Conservation (phyloP, 176 grass and related monocot species). For the Lolium multiflorum region DNA sequence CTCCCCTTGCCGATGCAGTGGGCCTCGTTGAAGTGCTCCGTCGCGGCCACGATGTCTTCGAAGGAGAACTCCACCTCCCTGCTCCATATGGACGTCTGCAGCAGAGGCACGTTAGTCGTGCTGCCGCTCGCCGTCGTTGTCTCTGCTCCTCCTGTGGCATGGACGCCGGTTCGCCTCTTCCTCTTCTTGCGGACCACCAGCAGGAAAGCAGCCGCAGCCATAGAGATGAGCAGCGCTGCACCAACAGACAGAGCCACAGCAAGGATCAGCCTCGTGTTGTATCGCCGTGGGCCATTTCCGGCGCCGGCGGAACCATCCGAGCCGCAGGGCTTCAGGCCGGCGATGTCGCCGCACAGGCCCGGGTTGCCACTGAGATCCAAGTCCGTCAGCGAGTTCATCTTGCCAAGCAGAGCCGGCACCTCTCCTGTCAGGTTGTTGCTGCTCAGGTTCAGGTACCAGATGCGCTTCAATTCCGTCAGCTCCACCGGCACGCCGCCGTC, state of each 20-base stretch:
- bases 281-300: neutral
- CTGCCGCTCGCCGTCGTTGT: neutral
- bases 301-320: neutral
- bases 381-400: neutral
- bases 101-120: neutral
- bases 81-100: constrained; percentile 66
- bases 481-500: constrained; percentile 47
- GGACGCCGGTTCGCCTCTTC: neutral
- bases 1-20: constrained; percentile 84
- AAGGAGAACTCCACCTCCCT: constrained; percentile 70
- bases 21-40: constrained; percentile 74
- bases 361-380: constrained; percentile 20
- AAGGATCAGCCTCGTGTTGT: constrained; percentile 47
- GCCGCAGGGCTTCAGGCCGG: constrained; percentile 52
- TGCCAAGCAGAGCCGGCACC: constrained; percentile 1
- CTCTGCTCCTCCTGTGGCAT: constrained; percentile 21
- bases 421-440: constrained; percentile 49
- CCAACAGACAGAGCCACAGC: constrained; percentile 26
- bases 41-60: constrained; percentile 74
- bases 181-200: constrained; percentile 29
- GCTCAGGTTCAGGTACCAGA: constrained; percentile 74
- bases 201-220: constrained; percentile 17
- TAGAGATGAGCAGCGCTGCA: neutral
- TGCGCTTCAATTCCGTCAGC: constrained; percentile 50
- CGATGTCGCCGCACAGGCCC: constrained; percentile 62